These are phyloP conservation scores for Hypoxylon subgilvum DNA, from an alignment of 495 filamentous ascomycete genomes.

Conservation along the genomic window DNA sequence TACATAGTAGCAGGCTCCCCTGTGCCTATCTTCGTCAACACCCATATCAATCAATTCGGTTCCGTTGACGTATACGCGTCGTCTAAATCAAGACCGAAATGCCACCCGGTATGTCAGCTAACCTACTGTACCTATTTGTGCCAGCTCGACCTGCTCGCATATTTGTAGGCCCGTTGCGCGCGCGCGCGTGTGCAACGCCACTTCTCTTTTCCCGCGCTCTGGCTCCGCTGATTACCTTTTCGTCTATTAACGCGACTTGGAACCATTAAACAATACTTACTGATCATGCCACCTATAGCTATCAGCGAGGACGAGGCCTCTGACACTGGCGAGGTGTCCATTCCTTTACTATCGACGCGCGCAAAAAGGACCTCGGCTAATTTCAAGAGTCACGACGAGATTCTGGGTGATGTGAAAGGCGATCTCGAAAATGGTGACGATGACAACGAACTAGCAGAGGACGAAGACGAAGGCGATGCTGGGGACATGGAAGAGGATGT, in stretches of 20 bases:
- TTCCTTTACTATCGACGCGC: slow-evolving; percentile 31
- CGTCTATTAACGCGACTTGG: neutral
- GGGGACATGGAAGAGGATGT: slow-evolving; percentile 52
- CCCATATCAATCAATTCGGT: neutral
- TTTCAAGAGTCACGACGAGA: slow-evolving; percentile 4
- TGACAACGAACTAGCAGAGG: slow-evolving; percentile 48
- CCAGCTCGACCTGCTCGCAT: slow-evolving; percentile 3
- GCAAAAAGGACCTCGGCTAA: slow-evolving; percentile 22
- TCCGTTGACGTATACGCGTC: neutral
- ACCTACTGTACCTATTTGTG: too few relatives aligned
- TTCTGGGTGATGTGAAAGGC: slow-evolving; percentile 17
- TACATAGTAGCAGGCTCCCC: too few relatives aligned
- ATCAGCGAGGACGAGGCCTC: slow-evolving; percentile 53
- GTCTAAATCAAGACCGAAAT: slow-evolving; percentile 8
- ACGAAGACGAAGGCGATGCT: slow-evolving; percentile 45
- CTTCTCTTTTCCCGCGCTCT: neutral
- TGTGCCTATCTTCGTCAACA: too few relatives aligned
- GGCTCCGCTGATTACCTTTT: neutral
- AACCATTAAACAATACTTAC: neutral
- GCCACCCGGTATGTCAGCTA: slow-evolving; percentile 37
- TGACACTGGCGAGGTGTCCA: slow-evolving; percentile 33
- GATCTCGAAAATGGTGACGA: slow-evolving; percentile 38
- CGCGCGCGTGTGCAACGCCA: slow-evolving; percentile 4
- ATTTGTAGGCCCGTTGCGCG: slow-evolving; percentile 3
- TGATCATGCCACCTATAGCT: slow-evolving; percentile 22